A percentile compares a stretch with the other conserved stretches of the same genome.
These are phyloP conservation scores for Neodidymelliopsis sp. DNA, from an alignment of 2,329 filamentous ascomycete species.

Conservation along the genomic window DNA sequence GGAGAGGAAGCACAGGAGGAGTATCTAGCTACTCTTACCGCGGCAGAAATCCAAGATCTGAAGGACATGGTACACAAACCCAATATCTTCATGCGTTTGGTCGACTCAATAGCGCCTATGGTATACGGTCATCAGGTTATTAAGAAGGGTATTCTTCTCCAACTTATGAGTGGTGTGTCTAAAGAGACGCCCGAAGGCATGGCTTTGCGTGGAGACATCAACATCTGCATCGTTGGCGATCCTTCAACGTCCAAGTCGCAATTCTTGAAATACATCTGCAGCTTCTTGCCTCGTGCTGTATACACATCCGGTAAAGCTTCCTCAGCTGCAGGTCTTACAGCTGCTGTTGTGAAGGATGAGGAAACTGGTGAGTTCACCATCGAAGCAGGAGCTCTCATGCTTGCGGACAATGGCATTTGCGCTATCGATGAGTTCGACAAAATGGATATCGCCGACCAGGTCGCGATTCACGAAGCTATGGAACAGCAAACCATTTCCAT, in stretches of 20 bases:
- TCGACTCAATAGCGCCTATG: constrained; percentile 94
- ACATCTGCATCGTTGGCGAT: constrained; percentile 97
- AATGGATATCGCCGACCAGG: constrained; percentile 97
- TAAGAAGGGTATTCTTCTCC: constrained; percentile 93
- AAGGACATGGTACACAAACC: constrained; percentile 93
- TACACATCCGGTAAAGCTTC: constrained; percentile 98
- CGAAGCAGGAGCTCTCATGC: constrained; percentile 96
- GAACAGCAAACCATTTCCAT: constrained; percentile 99
- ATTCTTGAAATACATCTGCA: constrained; percentile 97
- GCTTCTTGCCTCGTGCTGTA: constrained; percentile 92
- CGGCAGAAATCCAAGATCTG: constrained; percentile 88
- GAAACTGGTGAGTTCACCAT: constrained; percentile 99
- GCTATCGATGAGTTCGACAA: constrained; percentile 99
- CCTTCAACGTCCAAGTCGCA: constrained; percentile 97
- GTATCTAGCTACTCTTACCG: constrained; percentile 84
- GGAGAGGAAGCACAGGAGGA: constrained; percentile 89
- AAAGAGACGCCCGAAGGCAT: constrained; percentile 94
- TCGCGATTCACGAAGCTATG: constrained; percentile 99
- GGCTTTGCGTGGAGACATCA: constrained; percentile 95
- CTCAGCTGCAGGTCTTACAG: constrained; percentile 95
- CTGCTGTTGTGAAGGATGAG: constrained; percentile 96
- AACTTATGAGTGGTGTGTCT: constrained; percentile 93
- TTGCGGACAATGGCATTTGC: constrained; percentile 95
- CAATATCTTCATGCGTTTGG: constrained; percentile 91
- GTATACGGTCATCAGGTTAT: constrained; percentile 97